Evolutionary conservation across 2,329 filamentous ascomycete genomes (phyloP), one percentile per base, ranked within the genome.

Genomic region (Gnomoniopsis smithogilvyi): DNA sequence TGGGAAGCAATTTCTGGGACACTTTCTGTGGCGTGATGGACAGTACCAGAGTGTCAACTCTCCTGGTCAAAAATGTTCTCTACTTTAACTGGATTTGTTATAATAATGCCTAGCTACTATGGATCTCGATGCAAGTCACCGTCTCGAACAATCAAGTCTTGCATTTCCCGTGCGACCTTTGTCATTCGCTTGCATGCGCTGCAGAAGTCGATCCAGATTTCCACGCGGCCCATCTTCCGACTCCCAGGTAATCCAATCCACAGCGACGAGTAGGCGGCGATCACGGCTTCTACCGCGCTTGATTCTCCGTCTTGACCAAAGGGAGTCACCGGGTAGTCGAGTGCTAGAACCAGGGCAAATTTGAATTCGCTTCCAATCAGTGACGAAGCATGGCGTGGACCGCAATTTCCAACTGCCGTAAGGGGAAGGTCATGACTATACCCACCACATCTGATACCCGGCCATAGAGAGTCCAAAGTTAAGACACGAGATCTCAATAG

Each of bases 371-470:
- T 51, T 33, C 4, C 6, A 21, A 17, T 51, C 14, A 41, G 19
- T 30, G 50, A 50, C 59, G 47, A 61, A 58, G 30, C 19, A 56
- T 53, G 52, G 56, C 48, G 36, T 34, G 34, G 34, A 24, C 19
- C 34, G 17, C 19, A 34, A 22, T 36, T 36, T 38, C 52, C 36
- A 62, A 43, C 56, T 60, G 53, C 60, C 60, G 17, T 11, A 62
- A 54, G 45, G 11, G 57, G 60, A 60, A 62, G 60, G 60, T 62
- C 46, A 41, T 53, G n/a, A 56, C 49, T 12, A 30, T 34, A n/a
- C 38, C 33, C 50, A 45, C 30, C 7, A 24, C 50, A 34, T 26
- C 49, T 54, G 30, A 22, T 30, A 12, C 49, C 24, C 48, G 50
- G 56, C 34, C 51, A 46, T 38, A 33, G 51, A 33, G 36, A 36